Base-by-base conservation (phyloP, 306 rosid species). In the Luffa acutangula region DNA sequence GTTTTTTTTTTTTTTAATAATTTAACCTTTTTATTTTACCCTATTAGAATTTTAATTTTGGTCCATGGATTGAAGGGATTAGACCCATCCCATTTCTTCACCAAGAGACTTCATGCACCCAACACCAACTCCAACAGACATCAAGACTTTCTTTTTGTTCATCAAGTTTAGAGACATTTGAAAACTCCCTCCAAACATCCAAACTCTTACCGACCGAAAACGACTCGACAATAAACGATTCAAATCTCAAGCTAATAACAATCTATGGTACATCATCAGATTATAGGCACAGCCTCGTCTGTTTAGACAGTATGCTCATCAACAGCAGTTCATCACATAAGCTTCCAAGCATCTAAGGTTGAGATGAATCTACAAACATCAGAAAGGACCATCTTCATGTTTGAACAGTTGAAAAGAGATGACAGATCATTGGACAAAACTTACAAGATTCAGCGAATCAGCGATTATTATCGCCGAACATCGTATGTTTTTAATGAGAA, bases 401-500 rank as follows among this genome's bases (percentile, higher is more conserved):
- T 33, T 11, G 43, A 6, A 63, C 45, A 36, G 37, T 12, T 31
- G 18, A 63, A 34, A 63, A 37, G 25, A 37, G 17, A 37, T 15
- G 49, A 37, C 0, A 63, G 70, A 33, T 4, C 14, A 63, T 12
- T 63, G 70, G 15, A 63, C 43, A 33, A 31, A 64, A 64, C 21
- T 64, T 36, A 14, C 17, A 39, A 39, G 31, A 25, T 25, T 25
- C 31, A 25, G 31, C 31, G 31, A 25, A 25, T 45, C 45, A 52
- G 78, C 34, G 43, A 31, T 75, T 14, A 12, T 14, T 34, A 33
- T 33, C 5, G 43, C 66, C 31, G 9, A 75, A 39, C 49, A 17
- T 14, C 18, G 25, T 14, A 2, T 31, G 51, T 36, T 74, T 86
- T 86, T 46, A 89, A 58, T 82, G 83, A 84, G 89, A 88, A 86